These are phyloP conservation scores for Diplodia corticola DNA, from an alignment of 2,329 filamentous ascomycete genomes.

Conservation along the genomic window DNA sequence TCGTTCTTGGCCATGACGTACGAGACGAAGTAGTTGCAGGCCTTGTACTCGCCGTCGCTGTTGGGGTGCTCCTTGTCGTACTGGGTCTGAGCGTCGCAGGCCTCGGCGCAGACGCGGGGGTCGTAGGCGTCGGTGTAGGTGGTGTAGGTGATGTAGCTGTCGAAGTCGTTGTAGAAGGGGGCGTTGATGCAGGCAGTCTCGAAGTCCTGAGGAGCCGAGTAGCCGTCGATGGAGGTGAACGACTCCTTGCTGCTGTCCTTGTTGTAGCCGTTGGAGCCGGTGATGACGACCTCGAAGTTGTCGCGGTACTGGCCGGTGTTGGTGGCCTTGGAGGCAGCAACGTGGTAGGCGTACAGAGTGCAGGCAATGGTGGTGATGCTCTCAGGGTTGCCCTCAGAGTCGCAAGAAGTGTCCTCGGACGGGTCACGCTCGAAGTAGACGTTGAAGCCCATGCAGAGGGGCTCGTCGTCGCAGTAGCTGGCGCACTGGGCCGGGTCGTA, in stretches of 20 bases:
- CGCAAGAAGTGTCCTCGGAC: neutral
- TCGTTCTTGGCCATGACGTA: slow-evolving; percentile 22
- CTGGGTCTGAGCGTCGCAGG: slow-evolving; percentile 2
- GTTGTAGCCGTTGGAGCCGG: slow-evolving; percentile 29
- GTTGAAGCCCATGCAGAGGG: slow-evolving; percentile 28
- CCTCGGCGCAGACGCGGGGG: slow-evolving; percentile 16
- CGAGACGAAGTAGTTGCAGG: slow-evolving; percentile 20
- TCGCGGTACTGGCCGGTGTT: slow-evolving; percentile 32
- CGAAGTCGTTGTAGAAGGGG: neutral
- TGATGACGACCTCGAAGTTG: slow-evolving; percentile 28
- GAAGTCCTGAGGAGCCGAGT: slow-evolving; percentile 1
- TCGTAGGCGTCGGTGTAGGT: slow-evolving; percentile 22
- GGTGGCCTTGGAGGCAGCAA: slow-evolving; percentile 28
- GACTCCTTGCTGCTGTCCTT: slow-evolving; percentile 6
- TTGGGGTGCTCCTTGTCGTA: neutral
- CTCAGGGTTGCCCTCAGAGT: neutral
- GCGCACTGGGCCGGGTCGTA: slow-evolving; percentile 26
- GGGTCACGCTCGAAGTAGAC: slow-evolving; percentile 30
- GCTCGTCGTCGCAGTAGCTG: slow-evolving; percentile 22
- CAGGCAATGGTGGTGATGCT: slow-evolving; percentile 33
- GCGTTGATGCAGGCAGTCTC: slow-evolving; percentile 6
- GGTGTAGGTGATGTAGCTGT: slow-evolving; percentile 12
- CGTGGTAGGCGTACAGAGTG: slow-evolving; percentile 33
- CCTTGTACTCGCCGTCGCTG: slow-evolving; percentile 1
- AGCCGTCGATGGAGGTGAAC: slow-evolving; percentile 11